These are phyloP conservation scores for Macrolepiota fuliginosa DNA, from an alignment of 768 basidiomycete species.

Conservation along the genomic window DNA sequence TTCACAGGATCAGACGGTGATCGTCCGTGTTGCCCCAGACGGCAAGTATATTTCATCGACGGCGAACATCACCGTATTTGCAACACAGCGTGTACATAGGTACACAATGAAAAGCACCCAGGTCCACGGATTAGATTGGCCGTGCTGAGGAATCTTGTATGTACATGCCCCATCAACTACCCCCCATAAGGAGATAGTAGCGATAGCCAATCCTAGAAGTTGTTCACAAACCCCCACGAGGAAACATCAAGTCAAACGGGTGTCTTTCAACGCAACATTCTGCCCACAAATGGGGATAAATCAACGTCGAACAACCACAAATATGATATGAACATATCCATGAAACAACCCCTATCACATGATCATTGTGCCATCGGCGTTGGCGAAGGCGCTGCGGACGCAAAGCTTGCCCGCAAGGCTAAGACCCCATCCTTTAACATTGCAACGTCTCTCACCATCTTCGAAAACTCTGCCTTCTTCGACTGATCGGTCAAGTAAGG, in stretches of 20 bases:
- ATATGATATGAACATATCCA: neutral
- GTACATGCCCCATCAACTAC: no score
- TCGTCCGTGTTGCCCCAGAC: no score
- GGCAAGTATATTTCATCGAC: no score
- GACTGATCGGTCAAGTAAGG: conserved; percentile 67
- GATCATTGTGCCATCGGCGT: conserved; percentile 19
- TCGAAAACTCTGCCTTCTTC: conserved; percentile 75
- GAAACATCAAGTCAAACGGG: neutral
- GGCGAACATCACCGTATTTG: no score
- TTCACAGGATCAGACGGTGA: no score
- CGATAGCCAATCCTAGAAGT: neutral
- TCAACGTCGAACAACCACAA: neutral
- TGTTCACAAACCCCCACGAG: neutral
- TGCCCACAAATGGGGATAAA: neutral
- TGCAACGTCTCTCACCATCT: conserved; percentile 77
- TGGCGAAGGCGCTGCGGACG: conserved; percentile 34
- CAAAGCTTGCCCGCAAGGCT: conserved; percentile 38
- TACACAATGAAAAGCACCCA: no score
- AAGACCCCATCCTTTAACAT: conserved; percentile 65
- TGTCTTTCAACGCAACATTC: neutral
- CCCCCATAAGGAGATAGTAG: neutral
- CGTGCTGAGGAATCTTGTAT: neutral
- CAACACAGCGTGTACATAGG: no score
- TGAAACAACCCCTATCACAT: neutral
- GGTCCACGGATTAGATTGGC: neutral